Evolutionary conservation across 1,284 basidiomycete species (phyloP).

Genomic region (Cutaneotrichosporon dermatis): DNA sequence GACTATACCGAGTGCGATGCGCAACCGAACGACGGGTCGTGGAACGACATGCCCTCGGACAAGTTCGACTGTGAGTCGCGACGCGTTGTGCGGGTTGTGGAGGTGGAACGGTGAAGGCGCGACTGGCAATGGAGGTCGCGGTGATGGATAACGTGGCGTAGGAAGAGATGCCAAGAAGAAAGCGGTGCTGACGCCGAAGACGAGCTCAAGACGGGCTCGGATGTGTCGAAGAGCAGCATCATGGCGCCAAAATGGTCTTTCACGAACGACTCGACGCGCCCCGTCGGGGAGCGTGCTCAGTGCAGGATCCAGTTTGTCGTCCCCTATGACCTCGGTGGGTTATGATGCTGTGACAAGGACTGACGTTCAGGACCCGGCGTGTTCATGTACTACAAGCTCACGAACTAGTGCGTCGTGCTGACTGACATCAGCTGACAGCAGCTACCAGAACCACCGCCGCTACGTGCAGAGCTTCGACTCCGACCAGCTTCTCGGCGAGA

Average conservation of each 20-base stretch:
- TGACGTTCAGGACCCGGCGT: conserved; percentile 58
- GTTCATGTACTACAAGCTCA: conserved; percentile 94
- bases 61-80: conserved; percentile 64
- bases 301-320: conserved; percentile 78
- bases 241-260: conserved; percentile 65
- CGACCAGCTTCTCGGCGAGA: conserved; percentile 76
- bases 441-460: conserved; percentile 95
- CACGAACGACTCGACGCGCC: conserved; percentile 49
- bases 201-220: conserved; percentile 38
- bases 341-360: background rate
- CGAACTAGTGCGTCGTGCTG: conserved; percentile 60
- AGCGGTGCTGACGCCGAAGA: conserved; percentile 30
- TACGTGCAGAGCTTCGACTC: conserved; percentile 90
- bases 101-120: no score
- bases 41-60: conserved; percentile 58
- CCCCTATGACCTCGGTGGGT: conserved; percentile 63
- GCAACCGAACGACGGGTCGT: conserved; percentile 54
- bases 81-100: conserved; percentile 8
- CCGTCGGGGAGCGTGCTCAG: conserved; percentile 55
- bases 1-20: conserved; percentile 90
- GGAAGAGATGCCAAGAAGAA: no score
- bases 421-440: background rate
- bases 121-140: background rate
- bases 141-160: background rate
- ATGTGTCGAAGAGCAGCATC: conserved; percentile 54